These are phyloP conservation scores for Akanthomyces uredinophilus DNA, from an alignment of 2,329 filamentous ascomycete genomes.

Conservation along the genomic window DNA sequence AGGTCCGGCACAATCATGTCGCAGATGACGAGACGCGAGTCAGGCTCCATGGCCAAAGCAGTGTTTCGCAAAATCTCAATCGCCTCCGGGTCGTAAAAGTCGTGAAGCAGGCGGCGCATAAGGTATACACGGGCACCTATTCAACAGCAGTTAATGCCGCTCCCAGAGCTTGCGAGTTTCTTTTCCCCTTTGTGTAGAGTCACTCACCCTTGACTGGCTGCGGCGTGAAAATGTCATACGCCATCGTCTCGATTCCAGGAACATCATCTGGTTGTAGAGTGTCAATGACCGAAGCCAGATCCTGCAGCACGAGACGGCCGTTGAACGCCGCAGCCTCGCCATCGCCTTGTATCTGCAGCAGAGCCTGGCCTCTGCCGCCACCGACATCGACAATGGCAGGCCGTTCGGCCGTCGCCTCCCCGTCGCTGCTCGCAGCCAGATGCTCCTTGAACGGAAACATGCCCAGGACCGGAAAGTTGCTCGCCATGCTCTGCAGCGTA, in stretches of 20 bases:
- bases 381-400: constrained; percentile 29
- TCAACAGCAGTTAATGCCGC: too few relatives aligned
- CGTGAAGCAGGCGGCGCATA: constrained; percentile 26
- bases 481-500: constrained; percentile 26
- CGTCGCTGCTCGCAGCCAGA: constrained; percentile 20
- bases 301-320: neutral
- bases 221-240: neutral
- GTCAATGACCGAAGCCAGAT: neutral
- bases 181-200: too few relatives aligned
- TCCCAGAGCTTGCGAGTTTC: too few relatives aligned
- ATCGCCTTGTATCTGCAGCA: neutral
- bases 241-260: neutral
- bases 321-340: neutral
- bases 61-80: constrained; percentile 12
- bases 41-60: constrained; percentile 2
- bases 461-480: constrained; percentile 28
- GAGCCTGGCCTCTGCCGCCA: constrained; percentile 26
- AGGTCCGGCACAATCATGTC: constrained; percentile 27
- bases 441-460: constrained; percentile 31
- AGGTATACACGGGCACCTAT: constrained; percentile 26
- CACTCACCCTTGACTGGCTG: neutral
- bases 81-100: constrained; percentile 23
- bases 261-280: neutral
- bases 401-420: constrained; percentile 23
- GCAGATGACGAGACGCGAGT: constrained; percentile 27